phyloP scores from a whole-genome alignment of 345 rosid genomes.

The Eutrema heterophyllum region DNA sequence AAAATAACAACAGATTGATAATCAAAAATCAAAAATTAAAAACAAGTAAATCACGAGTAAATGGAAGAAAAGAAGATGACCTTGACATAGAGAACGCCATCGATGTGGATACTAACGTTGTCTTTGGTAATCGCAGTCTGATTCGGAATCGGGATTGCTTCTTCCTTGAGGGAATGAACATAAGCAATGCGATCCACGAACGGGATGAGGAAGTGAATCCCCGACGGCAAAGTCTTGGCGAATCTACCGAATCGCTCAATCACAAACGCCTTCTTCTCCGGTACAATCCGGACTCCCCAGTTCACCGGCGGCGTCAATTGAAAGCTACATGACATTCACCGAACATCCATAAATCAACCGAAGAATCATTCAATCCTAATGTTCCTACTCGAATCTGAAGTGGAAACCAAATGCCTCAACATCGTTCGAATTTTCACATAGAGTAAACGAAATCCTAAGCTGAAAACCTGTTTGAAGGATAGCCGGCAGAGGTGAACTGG shows the following conservation, averaged over 20 bases:
- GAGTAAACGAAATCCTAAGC: background rate
- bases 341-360: background rate
- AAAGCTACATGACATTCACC: conserved; percentile 33
- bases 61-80: conserved; percentile 25
- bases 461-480: conserved; percentile 41
- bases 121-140: conserved; percentile 95
- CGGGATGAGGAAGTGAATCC: conserved; percentile 84
- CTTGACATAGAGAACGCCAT: conserved; percentile 90
- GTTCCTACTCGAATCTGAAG: conserved; percentile 3
- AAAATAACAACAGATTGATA: background rate
- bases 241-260: conserved; percentile 91
- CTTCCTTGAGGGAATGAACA: conserved; percentile 96
- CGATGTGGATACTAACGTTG: conserved; percentile 86
- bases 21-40: background rate
- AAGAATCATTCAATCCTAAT: background rate
- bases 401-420: background rate
- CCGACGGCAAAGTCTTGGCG: conserved; percentile 73
- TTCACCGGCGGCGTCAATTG: conserved; percentile 73
- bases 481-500: conserved; percentile 38
- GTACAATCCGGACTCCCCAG: conserved; percentile 90
- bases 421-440: background rate
- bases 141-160: conserved; percentile 83
- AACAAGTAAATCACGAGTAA: background rate
- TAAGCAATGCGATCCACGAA: conserved; percentile 91
- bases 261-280: conserved; percentile 86